These are phyloP conservation scores for Oryza coarctata DNA, from an alignment of 176 grass and related monocot species.

Conservation along the genomic window DNA sequence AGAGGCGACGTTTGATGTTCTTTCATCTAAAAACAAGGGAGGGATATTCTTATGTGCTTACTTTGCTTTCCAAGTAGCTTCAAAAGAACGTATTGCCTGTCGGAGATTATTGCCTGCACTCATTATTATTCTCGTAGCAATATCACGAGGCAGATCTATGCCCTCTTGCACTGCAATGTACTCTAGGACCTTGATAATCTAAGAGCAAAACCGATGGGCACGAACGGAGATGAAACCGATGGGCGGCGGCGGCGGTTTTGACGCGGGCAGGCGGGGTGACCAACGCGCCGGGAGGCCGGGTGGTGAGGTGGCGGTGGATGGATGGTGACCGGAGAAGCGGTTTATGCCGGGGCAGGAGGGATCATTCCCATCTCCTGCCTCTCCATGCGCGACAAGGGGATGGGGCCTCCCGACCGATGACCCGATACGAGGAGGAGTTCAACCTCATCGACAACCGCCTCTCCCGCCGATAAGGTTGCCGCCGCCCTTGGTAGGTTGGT, in stretches of 20 bases:
- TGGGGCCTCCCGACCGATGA: too few relatives aligned
- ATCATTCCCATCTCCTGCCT: too few relatives aligned
- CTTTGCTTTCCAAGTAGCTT: conserved; percentile 68
- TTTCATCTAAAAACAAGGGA: background rate
- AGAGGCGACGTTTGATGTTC: background rate
- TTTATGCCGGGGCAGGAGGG: too few relatives aligned
- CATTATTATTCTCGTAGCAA: conserved; percentile 52
- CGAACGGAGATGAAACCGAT: background rate
- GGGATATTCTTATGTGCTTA: conserved; percentile 31
- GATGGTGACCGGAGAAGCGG: too few relatives aligned
- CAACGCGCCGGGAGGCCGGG: background rate
- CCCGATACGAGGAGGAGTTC: too few relatives aligned
- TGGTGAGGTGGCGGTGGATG: too few relatives aligned
- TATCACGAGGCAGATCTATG: conserved; percentile 53
- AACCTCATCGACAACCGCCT: too few relatives aligned
- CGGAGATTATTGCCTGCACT: conserved; percentile 57
- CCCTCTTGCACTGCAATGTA: conserved; percentile 55
- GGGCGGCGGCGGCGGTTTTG: too few relatives aligned
- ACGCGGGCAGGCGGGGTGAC: background rate
- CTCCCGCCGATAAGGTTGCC: too few relatives aligned
- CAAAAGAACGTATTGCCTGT: conserved; percentile 79
- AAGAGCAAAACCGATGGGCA: conserved; percentile 18
- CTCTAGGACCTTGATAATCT: conserved; percentile 70
- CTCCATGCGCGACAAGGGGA: too few relatives aligned
- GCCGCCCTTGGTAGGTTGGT: too few relatives aligned